A percentile compares a stretch with the other conserved stretches of the same genome.
These are phyloP conservation scores for Gardenia jasminoides DNA, from an alignment of 257 asterid genomes.

Conservation along the genomic window DNA sequence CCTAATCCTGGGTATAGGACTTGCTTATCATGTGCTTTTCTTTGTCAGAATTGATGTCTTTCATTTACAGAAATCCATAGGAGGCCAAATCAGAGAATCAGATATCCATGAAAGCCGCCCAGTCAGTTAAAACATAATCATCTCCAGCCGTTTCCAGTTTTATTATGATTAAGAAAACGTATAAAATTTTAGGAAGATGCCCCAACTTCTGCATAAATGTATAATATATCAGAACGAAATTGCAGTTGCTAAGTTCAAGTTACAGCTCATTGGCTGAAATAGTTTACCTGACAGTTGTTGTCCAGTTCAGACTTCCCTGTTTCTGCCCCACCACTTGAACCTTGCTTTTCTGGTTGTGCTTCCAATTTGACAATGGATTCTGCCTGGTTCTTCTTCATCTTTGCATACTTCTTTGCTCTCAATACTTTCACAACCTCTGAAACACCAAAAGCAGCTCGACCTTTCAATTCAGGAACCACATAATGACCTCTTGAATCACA, in stretches of 20 bases:
- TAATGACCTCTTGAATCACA: background rate
- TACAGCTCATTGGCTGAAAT: slow-evolving; percentile 10
- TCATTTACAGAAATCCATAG: background rate
- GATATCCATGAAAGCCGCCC: background rate
- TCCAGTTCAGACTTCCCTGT: slow-evolving; percentile 33
- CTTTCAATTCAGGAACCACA: background rate
- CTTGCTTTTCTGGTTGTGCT: slow-evolving; percentile 28
- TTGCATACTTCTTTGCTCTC: slow-evolving; percentile 76
- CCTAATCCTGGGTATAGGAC: background rate
- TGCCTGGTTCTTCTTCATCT: slow-evolving; percentile 47
- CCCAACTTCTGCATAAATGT: background rate
- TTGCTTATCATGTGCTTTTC: background rate
- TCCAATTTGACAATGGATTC: slow-evolving; percentile 37
- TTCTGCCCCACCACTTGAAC: slow-evolving; percentile 30
- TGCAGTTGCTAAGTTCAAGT: background rate
- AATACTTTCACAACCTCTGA: slow-evolving; percentile 86
- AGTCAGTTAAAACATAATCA: background rate
- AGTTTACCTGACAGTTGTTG: slow-evolving; percentile 37
- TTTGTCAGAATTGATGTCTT: background rate
- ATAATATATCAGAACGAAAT: slow-evolving; percentile 1
- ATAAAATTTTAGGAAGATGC: background rate
- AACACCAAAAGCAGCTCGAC: slow-evolving; percentile 9
- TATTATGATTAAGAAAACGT: background rate
- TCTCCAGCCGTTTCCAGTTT: background rate
- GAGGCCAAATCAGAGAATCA: background rate